A percentile compares a stretch with the other conserved stretches of the same genome.
These are phyloP conservation scores for Cymodocea nodosa DNA, from an alignment of 116 monocot species.

Conservation along the genomic window DNA sequence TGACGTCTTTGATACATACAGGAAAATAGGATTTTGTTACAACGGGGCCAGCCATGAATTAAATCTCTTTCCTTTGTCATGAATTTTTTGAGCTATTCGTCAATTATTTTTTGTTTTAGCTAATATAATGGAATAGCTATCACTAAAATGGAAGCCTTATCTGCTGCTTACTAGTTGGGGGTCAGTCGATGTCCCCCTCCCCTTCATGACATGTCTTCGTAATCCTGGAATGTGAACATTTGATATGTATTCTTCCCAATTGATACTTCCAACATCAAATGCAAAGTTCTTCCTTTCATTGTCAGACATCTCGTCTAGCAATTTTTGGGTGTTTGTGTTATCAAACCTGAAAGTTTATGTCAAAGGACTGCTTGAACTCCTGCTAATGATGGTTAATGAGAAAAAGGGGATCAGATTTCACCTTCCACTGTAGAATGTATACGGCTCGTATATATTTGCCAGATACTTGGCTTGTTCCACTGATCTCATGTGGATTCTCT, in stretches of 20 bases:
- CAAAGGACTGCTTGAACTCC: background rate
- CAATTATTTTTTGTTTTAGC: background rate
- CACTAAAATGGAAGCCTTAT: background rate
- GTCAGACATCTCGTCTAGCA: conserved; percentile 69
- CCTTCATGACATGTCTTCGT: conserved; percentile 80
- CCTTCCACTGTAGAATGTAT: conserved; percentile 81
- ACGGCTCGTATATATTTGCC: conserved; percentile 74
- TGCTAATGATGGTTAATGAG: background rate
- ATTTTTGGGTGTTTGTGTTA: conserved; percentile 45
- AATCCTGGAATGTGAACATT: conserved; percentile 84
- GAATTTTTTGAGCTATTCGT: no score
- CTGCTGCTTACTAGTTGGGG: background rate
- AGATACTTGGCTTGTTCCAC: conserved; percentile 61
- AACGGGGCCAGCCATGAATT: no score
- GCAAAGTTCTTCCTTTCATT: conserved; percentile 58
- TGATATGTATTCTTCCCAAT: conserved; percentile 76
- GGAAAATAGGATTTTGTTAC: no score
- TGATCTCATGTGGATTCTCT: conserved; percentile 36
- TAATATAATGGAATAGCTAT: conserved; percentile 1
- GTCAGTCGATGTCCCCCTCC: conserved; percentile 28
- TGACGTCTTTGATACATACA: no score
- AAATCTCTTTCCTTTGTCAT: no score
- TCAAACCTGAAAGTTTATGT: conserved; percentile 49
- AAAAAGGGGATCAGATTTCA: conserved; percentile 13
- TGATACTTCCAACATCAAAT: conserved; percentile 52